Base-by-base conservation (phyloP, 2,329 filamentous ascomycete species). In the Fusarium siculi region DNA sequence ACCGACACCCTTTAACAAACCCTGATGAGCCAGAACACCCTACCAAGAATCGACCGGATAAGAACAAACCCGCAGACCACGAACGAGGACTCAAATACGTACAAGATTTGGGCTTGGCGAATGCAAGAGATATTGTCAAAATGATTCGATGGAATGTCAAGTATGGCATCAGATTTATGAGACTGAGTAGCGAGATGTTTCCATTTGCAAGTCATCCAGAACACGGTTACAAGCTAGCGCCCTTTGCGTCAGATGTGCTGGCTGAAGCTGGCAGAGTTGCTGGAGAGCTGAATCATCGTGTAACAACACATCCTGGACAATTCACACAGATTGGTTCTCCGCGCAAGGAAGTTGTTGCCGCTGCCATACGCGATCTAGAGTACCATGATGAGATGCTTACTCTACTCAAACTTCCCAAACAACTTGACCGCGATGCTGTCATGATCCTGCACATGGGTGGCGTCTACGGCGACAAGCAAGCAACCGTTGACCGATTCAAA, bases 391-490 rank as follows among this genome's bases (percentile, higher is more conserved):
- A 98, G 81, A 83, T 98, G 88, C 87, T 98, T 1, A 88, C 89
- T 7, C 86, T 97, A 1, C 86, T 98, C 12, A 91, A 90, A 59
- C 85, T 98, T 0, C 93, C 94, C 0, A 88, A 91, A 23, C 94
- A 97, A 80, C 87, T 91, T 73, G 86, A 98, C 76, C 90, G 91
- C 36, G 95, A 98, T 79, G 96, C 96, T 4, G 91, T 98, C 62
- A 97, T 98, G 93, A 95, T 98, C 63, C 79, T 98, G 14, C 96
- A 98, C 79, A 93, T 98, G 89, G 96, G 96, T 21, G 96, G 96
- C 14, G 89, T 93, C 0, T 98, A 96, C 78, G 95, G 95, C 10
- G 94, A 97, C 80, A 98, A 97, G 80, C 85, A 82, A 15, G 93
- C 92, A 0, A 95, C 95, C 0, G 83, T 97, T 9, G 87, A 92